Base-by-base conservation (phyloP, 1,284 basidiomycete species). In the Ceratobasidium sp. region DNA sequence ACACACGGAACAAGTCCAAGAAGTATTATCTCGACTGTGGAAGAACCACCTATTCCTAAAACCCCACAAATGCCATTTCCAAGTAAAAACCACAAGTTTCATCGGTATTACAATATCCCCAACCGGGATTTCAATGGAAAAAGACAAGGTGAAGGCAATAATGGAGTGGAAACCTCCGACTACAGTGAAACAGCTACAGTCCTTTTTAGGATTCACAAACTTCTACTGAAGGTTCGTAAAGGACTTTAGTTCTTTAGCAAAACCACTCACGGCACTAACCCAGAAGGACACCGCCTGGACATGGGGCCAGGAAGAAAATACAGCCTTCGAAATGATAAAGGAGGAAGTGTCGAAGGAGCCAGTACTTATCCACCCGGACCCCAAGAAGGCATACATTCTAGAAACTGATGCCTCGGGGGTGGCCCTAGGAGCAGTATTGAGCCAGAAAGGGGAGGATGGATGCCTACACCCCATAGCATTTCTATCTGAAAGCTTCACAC, bases 161-260 rank as follows among this genome's bases (percentile, higher is more conserved):
- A 43, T 61, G 0, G 63, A 76, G 0, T 83, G 82, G 82, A 79
- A 78, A 7, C 19, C 43, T 0, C 82, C 81, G 0, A 74, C 22
- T 1, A 78, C 41, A 5, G 74, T 81, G 22, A 76, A 73, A 37
- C 75, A 81, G 43, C 34, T 80, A 22, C 78, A 79, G 56, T 37
- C 53, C 1, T 82, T 83, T 76, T 53, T 83, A 1, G 81, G 82
- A n/a, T 78, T 83, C 19, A 77, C 78, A 3, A 80, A 80, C 74
- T n/a, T n/a, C n/a, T n/a, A n/a, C n/a, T n/a, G n/a, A n/a, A n/a
- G n/a, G n/a, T n/a, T n/a, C n/a, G n/a, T 82, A n/a, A 71, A 74
- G 11, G 56, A 77, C 29, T 83, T 79, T 75, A 78, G 81, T 0
- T 39, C 68, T 11, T 77, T 81, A 16, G 76, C 78, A 0, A 39